phyloP scores from a whole-genome alignment of 78 protist species.

The Dictyostelium purpureum region DNA sequence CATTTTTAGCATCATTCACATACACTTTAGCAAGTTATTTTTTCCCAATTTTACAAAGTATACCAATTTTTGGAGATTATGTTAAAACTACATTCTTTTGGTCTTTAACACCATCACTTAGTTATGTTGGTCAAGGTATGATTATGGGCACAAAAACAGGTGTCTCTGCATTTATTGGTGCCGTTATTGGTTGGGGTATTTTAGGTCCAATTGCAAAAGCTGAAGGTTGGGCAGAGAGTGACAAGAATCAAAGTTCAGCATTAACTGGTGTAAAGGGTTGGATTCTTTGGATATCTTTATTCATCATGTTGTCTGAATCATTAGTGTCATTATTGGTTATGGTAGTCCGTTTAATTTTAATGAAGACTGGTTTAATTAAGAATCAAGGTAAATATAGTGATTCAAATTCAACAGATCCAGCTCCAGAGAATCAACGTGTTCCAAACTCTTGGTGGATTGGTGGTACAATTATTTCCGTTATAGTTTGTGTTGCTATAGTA shows the following conservation, averaged over 20 bases:
- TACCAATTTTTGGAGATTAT: slow-evolving; percentile 85
- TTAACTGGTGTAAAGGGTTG: slow-evolving; percentile 71
- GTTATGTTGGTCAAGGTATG: slow-evolving; percentile 91
- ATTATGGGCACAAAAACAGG: slow-evolving; percentile 89
- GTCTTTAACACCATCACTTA: slow-evolving; percentile 83
- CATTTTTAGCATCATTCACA: slow-evolving; percentile 61
- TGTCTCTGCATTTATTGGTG: slow-evolving; percentile 73
- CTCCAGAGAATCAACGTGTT: slow-evolving; percentile 66
- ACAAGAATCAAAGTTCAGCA: background rate
- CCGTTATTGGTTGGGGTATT: slow-evolving; percentile 85
- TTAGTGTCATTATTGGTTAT: slow-evolving; percentile 55
- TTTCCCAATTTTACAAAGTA: slow-evolving; percentile 65
- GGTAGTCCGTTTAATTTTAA: background rate
- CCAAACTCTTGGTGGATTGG: slow-evolving; percentile 79
- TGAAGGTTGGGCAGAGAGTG: slow-evolving; percentile 37
- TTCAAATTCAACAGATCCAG: slow-evolving; percentile 35
- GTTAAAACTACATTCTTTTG: slow-evolving; percentile 59
- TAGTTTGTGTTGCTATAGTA: slow-evolving; percentile 18
- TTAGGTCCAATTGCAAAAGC: slow-evolving; percentile 85
- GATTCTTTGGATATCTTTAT: slow-evolving; percentile 87
- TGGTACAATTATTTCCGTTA: slow-evolving; percentile 79
- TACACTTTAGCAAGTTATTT: slow-evolving; percentile 79
- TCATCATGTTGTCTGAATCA: slow-evolving; percentile 83
- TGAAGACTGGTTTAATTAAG: background rate
- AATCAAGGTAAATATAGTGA: background rate